Evolutionary conservation across 1,284 basidiomycete genomes (phyloP).

Genomic region (Cryptococcus deneoformans): DNA sequence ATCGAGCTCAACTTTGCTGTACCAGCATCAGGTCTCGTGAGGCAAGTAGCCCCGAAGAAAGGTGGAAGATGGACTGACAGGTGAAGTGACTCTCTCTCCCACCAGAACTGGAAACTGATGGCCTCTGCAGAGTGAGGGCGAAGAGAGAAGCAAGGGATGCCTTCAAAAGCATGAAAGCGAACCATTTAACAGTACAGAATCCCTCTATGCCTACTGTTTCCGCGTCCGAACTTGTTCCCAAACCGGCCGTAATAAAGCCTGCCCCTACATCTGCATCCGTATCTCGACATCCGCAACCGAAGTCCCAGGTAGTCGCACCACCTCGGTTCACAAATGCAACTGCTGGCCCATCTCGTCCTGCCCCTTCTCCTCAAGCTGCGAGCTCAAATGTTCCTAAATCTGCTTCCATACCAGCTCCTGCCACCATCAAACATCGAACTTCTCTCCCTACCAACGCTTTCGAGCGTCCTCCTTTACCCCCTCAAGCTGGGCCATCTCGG

Average conservation of each 20-base stretch:
- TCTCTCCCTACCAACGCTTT: background rate
- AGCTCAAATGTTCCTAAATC: background rate
- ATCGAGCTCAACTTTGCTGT: constrained; percentile 49
- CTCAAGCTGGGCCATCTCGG: constrained; percentile 17
- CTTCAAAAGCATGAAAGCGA: constrained; percentile 15
- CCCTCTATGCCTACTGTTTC: background rate
- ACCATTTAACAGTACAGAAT: background rate
- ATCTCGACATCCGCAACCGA: constrained; percentile 19
- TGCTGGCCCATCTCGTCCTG: constrained; percentile 1
- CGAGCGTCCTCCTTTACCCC: background rate
- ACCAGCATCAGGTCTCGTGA: constrained; percentile 14
- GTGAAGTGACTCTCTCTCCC: constrained; percentile 50
- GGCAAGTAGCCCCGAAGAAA: constrained; percentile 52
- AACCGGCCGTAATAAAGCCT: background rate
- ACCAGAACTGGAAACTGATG: constrained; percentile 24
- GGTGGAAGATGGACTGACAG: constrained; percentile 82
- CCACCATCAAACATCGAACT: background rate
- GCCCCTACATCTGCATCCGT: background rate
- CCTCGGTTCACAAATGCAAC: constrained; percentile 1
- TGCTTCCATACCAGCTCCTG: background rate
- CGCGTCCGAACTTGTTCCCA: background rate
- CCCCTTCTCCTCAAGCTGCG: constrained; percentile 5
- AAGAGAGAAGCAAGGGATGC: constrained; percentile 36
- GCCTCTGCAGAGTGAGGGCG: constrained; percentile 35
- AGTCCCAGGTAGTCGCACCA: constrained; percentile 24